Percentiles rank a stretch among this genome's conserved stretches.
These are phyloP conservation scores for Adenanthera pavonina DNA, from an alignment of 306 rosid genomes.

Conservation along the genomic window DNA sequence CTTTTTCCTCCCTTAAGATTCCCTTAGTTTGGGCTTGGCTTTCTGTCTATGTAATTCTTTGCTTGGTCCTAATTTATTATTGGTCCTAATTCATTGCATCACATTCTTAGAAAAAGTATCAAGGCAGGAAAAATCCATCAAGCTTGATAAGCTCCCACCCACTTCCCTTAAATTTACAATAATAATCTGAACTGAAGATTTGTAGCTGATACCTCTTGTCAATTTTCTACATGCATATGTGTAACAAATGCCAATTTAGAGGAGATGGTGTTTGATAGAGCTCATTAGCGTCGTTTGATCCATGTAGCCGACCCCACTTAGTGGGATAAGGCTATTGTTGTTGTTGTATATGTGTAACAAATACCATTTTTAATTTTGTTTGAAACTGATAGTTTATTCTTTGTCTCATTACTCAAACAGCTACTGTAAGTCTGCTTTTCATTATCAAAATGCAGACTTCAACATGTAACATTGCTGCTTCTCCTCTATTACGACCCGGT, in stretches of 20 bases:
- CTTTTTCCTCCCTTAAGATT: background rate
- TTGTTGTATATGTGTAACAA: background rate
- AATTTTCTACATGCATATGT: background rate
- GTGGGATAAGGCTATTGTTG: too few species aligned
- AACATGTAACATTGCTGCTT: constrained; percentile 43
- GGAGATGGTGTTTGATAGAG: too few species aligned
- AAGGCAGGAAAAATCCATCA: background rate
- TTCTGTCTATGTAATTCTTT: background rate
- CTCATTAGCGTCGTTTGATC: too few species aligned
- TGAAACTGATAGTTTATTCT: constrained; percentile 20
- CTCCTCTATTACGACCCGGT: constrained; percentile 60
- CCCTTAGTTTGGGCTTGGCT: background rate
- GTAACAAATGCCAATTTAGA: background rate
- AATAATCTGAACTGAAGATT: background rate
- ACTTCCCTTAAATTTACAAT: background rate
- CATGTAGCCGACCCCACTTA: too few species aligned
- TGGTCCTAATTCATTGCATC: background rate
- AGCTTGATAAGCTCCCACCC: background rate
- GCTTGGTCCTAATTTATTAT: background rate
- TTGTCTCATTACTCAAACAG: constrained; percentile 17
- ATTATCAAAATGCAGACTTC: constrained; percentile 39
- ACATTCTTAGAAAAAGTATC: background rate
- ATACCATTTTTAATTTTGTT: background rate
- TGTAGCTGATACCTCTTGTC: background rate
- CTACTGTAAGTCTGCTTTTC: constrained; percentile 21